A percentile compares a stretch with the other conserved stretches of the same genome.
Evolutionary conservation across 345 rosid species (phyloP).

Genomic region (Dipteronia dyeriana): DNA sequence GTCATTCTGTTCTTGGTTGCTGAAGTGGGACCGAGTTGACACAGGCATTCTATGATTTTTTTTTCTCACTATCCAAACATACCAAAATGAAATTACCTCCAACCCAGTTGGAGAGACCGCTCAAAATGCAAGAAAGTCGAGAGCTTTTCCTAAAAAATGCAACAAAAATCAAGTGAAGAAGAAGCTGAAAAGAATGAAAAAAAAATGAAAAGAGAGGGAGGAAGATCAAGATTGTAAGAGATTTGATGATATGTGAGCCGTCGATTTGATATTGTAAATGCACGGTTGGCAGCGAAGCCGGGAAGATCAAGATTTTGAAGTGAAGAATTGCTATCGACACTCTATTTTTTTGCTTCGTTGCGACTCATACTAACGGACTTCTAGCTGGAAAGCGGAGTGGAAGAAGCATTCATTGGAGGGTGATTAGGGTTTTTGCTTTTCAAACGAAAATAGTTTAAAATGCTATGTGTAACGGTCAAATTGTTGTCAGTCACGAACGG

Average conservation of each 20-base stretch:
- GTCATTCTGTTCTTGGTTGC: slow-evolving; percentile 33
- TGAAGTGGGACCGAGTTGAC: slow-evolving; percentile 72
- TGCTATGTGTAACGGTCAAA: slow-evolving; percentile 58
- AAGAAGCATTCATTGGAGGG: slow-evolving; percentile 28
- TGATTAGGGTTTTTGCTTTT: background rate
- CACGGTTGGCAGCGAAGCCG: slow-evolving; percentile 42
- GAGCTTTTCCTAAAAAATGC: slow-evolving; percentile 18
- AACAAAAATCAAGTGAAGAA: slow-evolving; percentile 17
- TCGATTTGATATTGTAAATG: slow-evolving; percentile 26
- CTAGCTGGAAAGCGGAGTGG: slow-evolving; percentile 18
- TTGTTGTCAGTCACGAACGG: slow-evolving; percentile 41
- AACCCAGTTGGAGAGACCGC: slow-evolving; percentile 27
- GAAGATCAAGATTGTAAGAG: slow-evolving; percentile 25
- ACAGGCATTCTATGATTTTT: slow-evolving; percentile 59
- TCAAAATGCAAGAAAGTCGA: slow-evolving; percentile 22
- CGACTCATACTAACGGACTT: background rate
- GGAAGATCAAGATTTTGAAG: slow-evolving; percentile 31
- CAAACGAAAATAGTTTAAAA: slow-evolving; percentile 28
- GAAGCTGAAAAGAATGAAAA: slow-evolving; percentile 1
- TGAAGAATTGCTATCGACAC: slow-evolving; percentile 23
- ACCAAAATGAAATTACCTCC: slow-evolving; percentile 29
- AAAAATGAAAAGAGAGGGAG: slow-evolving; percentile 18
- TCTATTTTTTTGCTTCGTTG: background rate
- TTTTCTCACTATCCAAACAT: slow-evolving; percentile 52
- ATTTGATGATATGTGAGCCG: slow-evolving; percentile 28